Base-by-base conservation (phyloP, 2,329 filamentous ascomycete species). In the Alternaria triticimaculans region DNA sequence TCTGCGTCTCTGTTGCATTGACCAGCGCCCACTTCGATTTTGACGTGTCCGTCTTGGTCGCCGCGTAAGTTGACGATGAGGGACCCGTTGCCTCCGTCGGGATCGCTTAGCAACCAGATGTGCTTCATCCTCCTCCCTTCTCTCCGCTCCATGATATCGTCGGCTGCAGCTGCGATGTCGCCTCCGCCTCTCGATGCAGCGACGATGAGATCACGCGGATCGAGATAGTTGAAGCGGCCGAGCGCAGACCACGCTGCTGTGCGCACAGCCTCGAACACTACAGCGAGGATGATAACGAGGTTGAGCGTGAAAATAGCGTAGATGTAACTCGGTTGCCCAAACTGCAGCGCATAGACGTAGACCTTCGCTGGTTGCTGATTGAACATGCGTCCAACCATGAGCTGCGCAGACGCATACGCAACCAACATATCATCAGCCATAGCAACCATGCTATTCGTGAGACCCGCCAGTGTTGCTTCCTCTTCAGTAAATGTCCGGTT, bases 391-490 rank as follows among this genome's bases (percentile, higher is more conserved):
- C 70, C 74, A 14, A 80, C 74, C 72, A 80, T 77, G 8, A 80
- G 64, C 60, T 81, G 78, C 4, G 77, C 75, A 3, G 71, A 70
- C 3, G 73, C 73, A 51, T 80, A 81, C 1, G 72, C 66, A 12
- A 72, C 69, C 5, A 81, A 63, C 67, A 75, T 72, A 28, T 73
- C 70, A 63, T 75, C 72, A 15, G 69, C 70, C 71, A 75, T 75
- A 18, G 72, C 69, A n/a, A 62, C 70, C 46, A 73, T 67, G 37
- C 59, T 63, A 50, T 73, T 72, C 5, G 68, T 68, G 23, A 75
- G 70, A 21, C 71, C 71, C 1, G 65, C 69, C n/a, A 75, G 66
- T 4, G 67, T 72, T n/a, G 66, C 68, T 57, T 72, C 68, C 55
- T 65, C 46, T 28, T 72, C 64, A 18, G 63, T 57, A 8, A 65